Evolutionary conservation across 2,329 filamentous ascomycete species (phyloP).

Genomic region (Teratosphaeria viscida): DNA sequence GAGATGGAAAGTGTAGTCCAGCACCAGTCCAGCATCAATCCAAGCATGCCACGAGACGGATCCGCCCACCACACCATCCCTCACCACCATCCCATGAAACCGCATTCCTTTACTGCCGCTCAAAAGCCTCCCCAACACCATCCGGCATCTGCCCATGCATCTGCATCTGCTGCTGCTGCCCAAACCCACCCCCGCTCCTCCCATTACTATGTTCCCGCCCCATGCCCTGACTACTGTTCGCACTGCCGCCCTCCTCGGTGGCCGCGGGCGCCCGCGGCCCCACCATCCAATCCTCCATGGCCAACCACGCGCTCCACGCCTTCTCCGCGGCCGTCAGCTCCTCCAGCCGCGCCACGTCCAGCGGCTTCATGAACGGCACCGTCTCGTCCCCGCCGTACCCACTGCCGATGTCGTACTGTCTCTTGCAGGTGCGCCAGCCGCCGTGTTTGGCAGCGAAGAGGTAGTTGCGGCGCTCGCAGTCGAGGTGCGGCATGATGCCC

Average conservation of each 20-base stretch:
- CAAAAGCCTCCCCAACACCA: constrained; percentile 2
- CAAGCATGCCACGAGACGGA: too few species aligned
- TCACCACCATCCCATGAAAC: background rate
- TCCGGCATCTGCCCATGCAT: background rate
- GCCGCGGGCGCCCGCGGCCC: constrained; percentile 6
- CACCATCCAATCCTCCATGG: constrained; percentile 98
- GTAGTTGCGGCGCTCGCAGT: constrained; percentile 86
- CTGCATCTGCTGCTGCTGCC: background rate
- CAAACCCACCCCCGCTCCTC: background rate
- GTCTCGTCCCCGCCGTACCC: constrained; percentile 60
- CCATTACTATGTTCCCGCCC: background rate
- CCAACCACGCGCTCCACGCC: constrained; percentile 88
- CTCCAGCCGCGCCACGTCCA: constrained; percentile 59
- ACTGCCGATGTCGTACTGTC: constrained; percentile 67
- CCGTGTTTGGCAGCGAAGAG: constrained; percentile 90
- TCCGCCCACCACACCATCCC: too few species aligned
- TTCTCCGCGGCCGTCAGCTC: constrained; percentile 77
- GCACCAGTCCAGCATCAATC: too few species aligned
- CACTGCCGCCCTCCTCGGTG: background rate
- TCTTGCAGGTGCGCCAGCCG: constrained; percentile 80
- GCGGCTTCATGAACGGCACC: constrained; percentile 74
- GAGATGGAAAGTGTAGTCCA: too few species aligned
- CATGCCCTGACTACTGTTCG: background rate
- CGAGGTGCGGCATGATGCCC: constrained; percentile 72
- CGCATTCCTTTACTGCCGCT: background rate